These are phyloP conservation scores for Neurospora crassa DNA, from an alignment of 2,329 filamentous ascomycete genomes.

Conservation along the genomic window DNA sequence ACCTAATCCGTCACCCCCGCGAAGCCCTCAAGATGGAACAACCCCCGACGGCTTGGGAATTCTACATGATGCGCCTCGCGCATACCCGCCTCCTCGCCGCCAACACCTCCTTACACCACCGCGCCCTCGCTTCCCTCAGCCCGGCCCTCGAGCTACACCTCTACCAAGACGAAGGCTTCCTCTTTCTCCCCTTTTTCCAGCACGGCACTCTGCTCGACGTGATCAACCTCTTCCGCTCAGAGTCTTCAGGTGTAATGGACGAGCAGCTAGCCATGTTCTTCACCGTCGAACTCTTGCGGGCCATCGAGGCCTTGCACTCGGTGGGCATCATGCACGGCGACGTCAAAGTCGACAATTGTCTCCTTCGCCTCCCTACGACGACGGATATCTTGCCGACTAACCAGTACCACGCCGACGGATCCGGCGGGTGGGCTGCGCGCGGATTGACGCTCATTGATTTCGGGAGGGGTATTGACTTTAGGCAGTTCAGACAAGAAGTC, in stretches of 20 bases:
- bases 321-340: constrained; percentile 82
- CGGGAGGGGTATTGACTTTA: constrained; percentile 89
- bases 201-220: constrained; percentile 93
- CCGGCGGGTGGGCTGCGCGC: constrained; percentile 67
- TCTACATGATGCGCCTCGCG: constrained; percentile 83
- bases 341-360: constrained; percentile 89
- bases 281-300: constrained; percentile 80
- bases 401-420: constrained; percentile 65
- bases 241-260: constrained; percentile 69
- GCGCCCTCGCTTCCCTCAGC: constrained; percentile 69
- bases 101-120: constrained; percentile 33
- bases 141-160: constrained; percentile 84
- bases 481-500: constrained; percentile 63
- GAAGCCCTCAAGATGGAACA: constrained; percentile 95
- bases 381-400: constrained; percentile 44
- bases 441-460: constrained; percentile 90
- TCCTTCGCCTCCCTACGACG: constrained; percentile 56
- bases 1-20: constrained; percentile 44
- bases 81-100: constrained; percentile 62
- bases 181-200: constrained; percentile 77
- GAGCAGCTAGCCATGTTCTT: constrained; percentile 94
- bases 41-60: constrained; percentile 86
- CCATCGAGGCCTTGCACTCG: constrained; percentile 75
- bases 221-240: constrained; percentile 73
- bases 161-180: constrained; percentile 80